Evolutionary conservation across 768 basidiomycete genomes (phyloP).

Genomic region (Agaricus subrufescens): DNA sequence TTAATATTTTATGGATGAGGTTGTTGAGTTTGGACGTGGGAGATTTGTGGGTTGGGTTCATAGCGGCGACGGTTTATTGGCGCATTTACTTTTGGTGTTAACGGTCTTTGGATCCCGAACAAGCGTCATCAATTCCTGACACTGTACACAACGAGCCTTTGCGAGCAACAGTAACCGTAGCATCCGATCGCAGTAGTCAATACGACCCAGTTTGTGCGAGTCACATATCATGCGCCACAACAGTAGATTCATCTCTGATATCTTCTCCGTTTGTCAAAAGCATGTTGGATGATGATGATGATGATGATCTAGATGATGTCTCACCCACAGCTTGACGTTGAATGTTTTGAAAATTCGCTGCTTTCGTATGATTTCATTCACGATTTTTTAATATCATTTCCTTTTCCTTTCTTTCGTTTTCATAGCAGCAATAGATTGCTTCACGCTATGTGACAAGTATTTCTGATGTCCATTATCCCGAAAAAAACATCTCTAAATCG

Average conservation of each 20-base stretch:
- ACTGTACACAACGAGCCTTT: slow-evolving; percentile 16
- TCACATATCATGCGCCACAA: slow-evolving; percentile 25
- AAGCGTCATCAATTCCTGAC: not conserved
- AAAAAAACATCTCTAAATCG: slow-evolving; percentile 1
- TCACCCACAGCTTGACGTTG: not conserved
- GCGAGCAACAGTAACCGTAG: slow-evolving; percentile 18
- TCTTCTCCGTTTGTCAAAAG: slow-evolving; percentile 3
- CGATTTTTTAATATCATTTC: too few relatives aligned
- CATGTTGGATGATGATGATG: slow-evolving; percentile 10
- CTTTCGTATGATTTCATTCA: not conserved
- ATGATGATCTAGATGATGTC: slow-evolving; percentile 8
- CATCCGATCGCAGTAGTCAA: slow-evolving; percentile 34
- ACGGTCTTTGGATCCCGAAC: slow-evolving; percentile 12
- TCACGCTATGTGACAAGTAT: slow-evolving; percentile 9
- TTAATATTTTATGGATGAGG: too few relatives aligned
- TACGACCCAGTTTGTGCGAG: slow-evolving; percentile 50
- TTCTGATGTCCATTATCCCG: slow-evolving; percentile 1
- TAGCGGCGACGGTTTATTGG: too few relatives aligned
- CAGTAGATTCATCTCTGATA: slow-evolving; percentile 4
- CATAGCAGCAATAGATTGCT: slow-evolving; percentile 3
- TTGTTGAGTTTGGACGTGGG: too few relatives aligned
- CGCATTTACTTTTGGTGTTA: too few relatives aligned
- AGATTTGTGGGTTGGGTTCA: too few relatives aligned
- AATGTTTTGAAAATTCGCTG: not conserved
- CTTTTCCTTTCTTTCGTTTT: slow-evolving; percentile 3